Conservation (phyloP, 1,284 basidiomycete species). For the Baeospora myosura region DNA sequence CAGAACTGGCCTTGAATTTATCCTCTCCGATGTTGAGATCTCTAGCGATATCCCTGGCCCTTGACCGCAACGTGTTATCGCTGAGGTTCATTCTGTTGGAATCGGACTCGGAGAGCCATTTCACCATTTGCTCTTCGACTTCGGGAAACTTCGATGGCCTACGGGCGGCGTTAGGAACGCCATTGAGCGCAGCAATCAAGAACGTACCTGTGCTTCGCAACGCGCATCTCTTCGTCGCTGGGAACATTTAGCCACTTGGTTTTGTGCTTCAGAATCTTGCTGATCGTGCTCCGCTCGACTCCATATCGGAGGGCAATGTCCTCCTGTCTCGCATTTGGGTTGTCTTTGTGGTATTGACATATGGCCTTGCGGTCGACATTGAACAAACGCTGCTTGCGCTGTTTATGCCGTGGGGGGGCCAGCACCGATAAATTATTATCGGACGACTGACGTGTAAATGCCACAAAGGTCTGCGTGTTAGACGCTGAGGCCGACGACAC, state of each 20-base stretch:
- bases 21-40: conserved; percentile 52
- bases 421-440: conserved; percentile 3
- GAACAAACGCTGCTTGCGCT: conserved; percentile 65
- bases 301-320: conserved; percentile 71
- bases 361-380: conserved; percentile 74
- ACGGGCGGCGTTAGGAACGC: conserved; percentile 5
- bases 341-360: conserved; percentile 56
- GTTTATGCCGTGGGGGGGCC: conserved; percentile 35
- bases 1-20: conserved; percentile 83
- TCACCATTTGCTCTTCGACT: conserved; percentile 59
- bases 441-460: conserved; percentile 5
- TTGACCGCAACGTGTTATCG: conserved; percentile 64
- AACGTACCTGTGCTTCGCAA: conserved; percentile 60
- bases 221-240: conserved; percentile 46
- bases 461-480: conserved; percentile 25
- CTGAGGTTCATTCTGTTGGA: conserved; percentile 47
- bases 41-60: conserved; percentile 65
- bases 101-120: conserved; percentile 53
- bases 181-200: conserved; percentile 11
- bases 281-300: conserved; percentile 88
- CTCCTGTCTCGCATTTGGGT: conserved; percentile 69
- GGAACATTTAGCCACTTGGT: conserved; percentile 71
- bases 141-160: conserved; percentile 75
- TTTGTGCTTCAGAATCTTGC: conserved; percentile 85
- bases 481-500: conserved; percentile 33